A percentile compares a stretch with the other conserved stretches of the same genome.
phyloP scores from a whole-genome alignment of 2,329 filamentous ascomycete species.

The Cladosporium sp. region DNA sequence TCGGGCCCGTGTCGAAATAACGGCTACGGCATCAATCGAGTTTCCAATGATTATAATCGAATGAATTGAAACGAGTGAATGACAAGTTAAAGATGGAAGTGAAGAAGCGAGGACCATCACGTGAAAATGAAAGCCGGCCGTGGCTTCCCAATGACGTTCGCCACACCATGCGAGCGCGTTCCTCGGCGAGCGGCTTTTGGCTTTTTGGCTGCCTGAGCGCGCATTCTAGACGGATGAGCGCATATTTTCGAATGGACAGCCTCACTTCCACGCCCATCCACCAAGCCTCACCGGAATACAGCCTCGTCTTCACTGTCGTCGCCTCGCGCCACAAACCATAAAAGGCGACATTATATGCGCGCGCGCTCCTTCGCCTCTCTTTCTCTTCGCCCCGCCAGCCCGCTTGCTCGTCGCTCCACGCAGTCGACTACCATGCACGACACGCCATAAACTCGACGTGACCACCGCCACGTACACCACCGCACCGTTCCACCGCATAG shows the following conservation, averaged over 20 bases:
- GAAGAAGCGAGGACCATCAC: neutral
- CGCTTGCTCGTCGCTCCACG: neutral
- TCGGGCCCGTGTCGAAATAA: neutral
- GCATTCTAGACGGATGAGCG: neutral
- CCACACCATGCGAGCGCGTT: neutral
- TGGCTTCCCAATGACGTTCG: neutral
- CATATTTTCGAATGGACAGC: neutral
- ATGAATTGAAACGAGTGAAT: neutral
- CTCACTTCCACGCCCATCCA: neutral
- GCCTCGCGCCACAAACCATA: neutral
- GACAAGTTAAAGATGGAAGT: neutral
- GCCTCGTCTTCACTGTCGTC: neutral
- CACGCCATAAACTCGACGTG: conserved; percentile 7
- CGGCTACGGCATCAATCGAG: neutral
- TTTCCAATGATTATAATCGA: neutral
- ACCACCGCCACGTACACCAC: neutral
- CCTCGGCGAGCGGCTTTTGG: neutral
- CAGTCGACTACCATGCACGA: neutral
- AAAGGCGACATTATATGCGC: neutral
- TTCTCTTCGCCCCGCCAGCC: neutral
- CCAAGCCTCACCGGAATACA: neutral
- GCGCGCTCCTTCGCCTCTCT: neutral
- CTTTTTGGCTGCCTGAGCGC: neutral
- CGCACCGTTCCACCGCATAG: neutral
- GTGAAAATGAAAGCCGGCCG: neutral